Percentiles rank a stretch among this genome's conserved stretches.
Conservation (phyloP, 495 filamentous ascomycete genomes). For the Neurospora sp. region DNA sequence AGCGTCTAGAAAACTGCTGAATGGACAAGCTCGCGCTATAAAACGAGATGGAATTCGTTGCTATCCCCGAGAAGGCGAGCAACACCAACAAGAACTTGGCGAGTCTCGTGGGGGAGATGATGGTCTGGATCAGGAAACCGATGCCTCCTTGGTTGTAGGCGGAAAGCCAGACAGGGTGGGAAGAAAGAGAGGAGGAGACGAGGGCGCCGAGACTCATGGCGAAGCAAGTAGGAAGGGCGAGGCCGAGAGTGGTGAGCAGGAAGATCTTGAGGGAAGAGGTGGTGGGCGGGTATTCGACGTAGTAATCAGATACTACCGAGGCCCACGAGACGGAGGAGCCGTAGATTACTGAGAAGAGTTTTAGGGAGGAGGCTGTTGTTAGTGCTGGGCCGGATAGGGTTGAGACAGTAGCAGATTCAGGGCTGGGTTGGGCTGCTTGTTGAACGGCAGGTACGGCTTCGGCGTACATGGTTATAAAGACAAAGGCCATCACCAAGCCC, state of each 20-base stretch:
- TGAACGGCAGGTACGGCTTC: constrained; percentile 1
- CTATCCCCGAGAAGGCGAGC: constrained; percentile 40
- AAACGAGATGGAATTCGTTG: constrained; percentile 39
- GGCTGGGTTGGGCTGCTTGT: neutral
- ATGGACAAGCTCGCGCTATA: constrained; percentile 36
- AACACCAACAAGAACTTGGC: constrained; percentile 50
- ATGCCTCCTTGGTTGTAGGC: constrained; percentile 42
- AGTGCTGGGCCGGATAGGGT: constrained; percentile 25
- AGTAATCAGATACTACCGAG: constrained; percentile 52
- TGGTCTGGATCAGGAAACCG: constrained; percentile 45
- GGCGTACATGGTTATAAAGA: constrained; percentile 47
- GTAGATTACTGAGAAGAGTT: constrained; percentile 45
- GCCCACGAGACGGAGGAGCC: constrained; percentile 50
- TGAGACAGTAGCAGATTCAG: constrained; percentile 1
- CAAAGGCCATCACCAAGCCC: constrained; percentile 42
- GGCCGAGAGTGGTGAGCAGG: constrained; percentile 33
- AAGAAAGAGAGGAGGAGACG: constrained; percentile 41
- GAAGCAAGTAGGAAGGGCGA: constrained; percentile 45
- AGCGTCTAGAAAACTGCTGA: constrained; percentile 30
- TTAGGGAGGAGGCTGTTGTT: constrained; percentile 40
- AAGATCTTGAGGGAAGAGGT: constrained; percentile 45
- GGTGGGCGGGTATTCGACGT: constrained; percentile 48
- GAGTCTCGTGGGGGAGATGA: constrained; percentile 46
- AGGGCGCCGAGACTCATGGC: constrained; percentile 45
- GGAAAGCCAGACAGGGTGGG: constrained; percentile 34